Evolutionary conservation across 75 land plant species (phyloP).

Genomic region (Adiantum capillusveneris): DNA sequence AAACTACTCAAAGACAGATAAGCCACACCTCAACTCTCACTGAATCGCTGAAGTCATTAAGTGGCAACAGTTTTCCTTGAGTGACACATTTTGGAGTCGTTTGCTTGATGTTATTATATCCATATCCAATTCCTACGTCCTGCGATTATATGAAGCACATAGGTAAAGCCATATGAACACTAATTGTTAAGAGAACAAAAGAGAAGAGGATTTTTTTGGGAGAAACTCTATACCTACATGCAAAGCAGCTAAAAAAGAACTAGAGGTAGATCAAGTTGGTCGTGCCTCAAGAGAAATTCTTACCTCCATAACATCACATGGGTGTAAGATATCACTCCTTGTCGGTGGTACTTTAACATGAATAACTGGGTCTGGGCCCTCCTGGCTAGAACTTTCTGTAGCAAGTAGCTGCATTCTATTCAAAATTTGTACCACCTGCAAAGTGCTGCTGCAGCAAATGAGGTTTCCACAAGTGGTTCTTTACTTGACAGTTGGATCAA

Average conservation of each 20-base stretch:
- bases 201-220: no score
- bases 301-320: constrained; percentile 97
- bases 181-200: no score
- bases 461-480: no score
- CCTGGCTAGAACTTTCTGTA: constrained; percentile 10
- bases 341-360: constrained; percentile 79
- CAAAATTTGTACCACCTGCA: constrained; percentile 59
- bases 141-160: no score
- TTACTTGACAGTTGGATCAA: no score
- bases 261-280: no score
- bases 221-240: no score
- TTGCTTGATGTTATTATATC: constrained; percentile 73
- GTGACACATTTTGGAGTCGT: constrained; percentile 41
- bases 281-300: no score
- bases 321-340: constrained; percentile 89
- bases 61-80: constrained; percentile 56
- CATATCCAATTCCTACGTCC: constrained; percentile 98
- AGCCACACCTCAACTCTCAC: constrained; percentile 65
- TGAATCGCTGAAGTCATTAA: constrained; percentile 61
- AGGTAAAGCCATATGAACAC: no score
- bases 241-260: no score
- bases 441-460: no score
- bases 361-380: constrained; percentile 20
- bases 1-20: not conserved
- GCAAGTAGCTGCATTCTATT: constrained; percentile 81